Conservation (phyloP, 441 rosid genomes). For the Flueggea neowawraea region DNA sequence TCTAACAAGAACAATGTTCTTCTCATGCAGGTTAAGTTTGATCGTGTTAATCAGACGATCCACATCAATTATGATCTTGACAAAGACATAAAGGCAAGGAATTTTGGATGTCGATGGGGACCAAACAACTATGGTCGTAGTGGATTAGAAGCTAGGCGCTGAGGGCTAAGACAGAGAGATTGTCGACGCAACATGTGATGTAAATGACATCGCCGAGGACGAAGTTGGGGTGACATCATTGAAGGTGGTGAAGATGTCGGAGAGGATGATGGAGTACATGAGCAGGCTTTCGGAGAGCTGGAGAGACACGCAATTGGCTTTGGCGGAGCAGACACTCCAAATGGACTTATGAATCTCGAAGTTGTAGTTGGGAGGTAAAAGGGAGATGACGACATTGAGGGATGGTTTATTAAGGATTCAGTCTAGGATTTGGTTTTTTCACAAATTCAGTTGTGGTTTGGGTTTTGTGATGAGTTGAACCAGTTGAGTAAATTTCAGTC, state of each 20-base stretch:
- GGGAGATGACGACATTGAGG: too few relatives aligned
- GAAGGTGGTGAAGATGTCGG: conserved; percentile 77
- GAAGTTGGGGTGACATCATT: conserved; percentile 64
- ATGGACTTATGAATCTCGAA: conserved; percentile 89
- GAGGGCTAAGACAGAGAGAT: conserved; percentile 71
- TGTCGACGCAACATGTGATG: conserved; percentile 94
- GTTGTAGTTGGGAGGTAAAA: too few relatives aligned
- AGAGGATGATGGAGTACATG: conserved; percentile 82
- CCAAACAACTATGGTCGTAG: conserved; percentile 92
- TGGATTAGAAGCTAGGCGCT: conserved; percentile 82
- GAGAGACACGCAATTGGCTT: conserved; percentile 70
- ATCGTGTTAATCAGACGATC: conserved; percentile 42
- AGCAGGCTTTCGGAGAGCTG: conserved; percentile 94
- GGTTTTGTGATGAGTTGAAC: too few relatives aligned
- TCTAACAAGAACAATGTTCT: conserved; percentile 58
- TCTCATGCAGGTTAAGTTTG: conserved; percentile 36
- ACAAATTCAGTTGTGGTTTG: too few relatives aligned
- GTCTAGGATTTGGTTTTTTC: too few relatives aligned
- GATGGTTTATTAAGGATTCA: too few relatives aligned
- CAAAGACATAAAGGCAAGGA: conserved; percentile 90
- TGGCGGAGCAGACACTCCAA: conserved; percentile 59
- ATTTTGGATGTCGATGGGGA: conserved; percentile 74
- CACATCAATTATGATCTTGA: conserved; percentile 66
- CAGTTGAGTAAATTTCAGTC: too few relatives aligned
- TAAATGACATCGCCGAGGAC: conserved; percentile 89